Evolutionary conservation across 805 yeast genomes (phyloP), one percentile per base, ranked within the genome.

Genomic region (Teunomyces pallodes): DNA sequence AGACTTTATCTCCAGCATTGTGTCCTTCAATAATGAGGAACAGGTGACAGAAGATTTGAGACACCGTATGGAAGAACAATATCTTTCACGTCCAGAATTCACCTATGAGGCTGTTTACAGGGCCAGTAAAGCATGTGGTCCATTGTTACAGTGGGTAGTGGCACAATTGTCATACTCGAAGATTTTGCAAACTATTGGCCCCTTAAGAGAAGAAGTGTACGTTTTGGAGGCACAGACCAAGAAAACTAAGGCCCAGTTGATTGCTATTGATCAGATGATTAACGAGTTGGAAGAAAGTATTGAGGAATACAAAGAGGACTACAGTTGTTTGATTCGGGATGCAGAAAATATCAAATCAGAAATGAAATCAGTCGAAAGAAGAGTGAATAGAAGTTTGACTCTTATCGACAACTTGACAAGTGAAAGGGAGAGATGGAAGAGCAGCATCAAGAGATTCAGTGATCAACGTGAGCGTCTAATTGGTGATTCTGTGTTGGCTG

Each of bases 91-190:
- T 46, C 78, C 83, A 0, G 85, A 81, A 45, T 91, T 79, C 61
- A 88, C 80, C 36, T 86, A 69, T 56, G 90, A 84, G 42, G 68
- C 87, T 0, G 96, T 89, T 0, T 81, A 87, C 56, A 73, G 97
- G 35, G 98, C 98, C 4, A 86, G 96, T 64, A 90, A 87, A 59
- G 97, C 97, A 0, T 90, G 97, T 69, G 98, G 97, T 0, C 98
- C 98, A 0, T 69, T 92, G 31, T 60, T 87, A 14, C 84, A 83
- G 51, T 92, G 98, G 98, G 91, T 90, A 0, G 76, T 77, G 46
- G 97, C 98, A 0, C 97, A 92, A 54, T 72, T 90, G n/a, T 70
- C 76, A n/a, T 92, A 86, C 59, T 79, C 92, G 0, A 59, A 79
- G 1, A 86, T 90, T 17, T 67, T 89, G 39, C 86, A 86, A 32